phyloP scores from a whole-genome alignment of 176 grass and related monocot genomes.

The Puya raimondii region DNA sequence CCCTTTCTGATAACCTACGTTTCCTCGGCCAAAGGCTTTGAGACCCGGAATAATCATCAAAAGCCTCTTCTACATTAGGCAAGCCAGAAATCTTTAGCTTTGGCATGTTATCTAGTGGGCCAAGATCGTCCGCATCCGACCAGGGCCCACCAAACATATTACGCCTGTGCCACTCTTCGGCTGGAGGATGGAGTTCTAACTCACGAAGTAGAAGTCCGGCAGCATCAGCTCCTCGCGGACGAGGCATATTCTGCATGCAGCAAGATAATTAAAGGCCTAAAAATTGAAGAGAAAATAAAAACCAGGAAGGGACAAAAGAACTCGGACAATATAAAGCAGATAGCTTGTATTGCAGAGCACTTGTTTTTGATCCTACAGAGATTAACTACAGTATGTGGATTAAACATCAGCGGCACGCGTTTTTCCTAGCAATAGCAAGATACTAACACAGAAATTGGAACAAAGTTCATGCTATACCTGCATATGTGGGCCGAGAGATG shows the following conservation, averaged over 20 bases:
- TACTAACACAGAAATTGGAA: too few relatives aligned
- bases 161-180: constrained; percentile 96
- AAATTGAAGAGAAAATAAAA: not conserved
- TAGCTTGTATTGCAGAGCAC: not conserved
- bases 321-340: not conserved
- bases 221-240: constrained; percentile 93
- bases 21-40: constrained; percentile 93
- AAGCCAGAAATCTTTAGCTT: constrained; percentile 54
- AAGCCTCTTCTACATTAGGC: constrained; percentile 47
- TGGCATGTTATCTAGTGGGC: constrained; percentile 65
- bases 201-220: constrained; percentile 95
- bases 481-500: constrained; percentile 93
- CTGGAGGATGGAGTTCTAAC: constrained; percentile 88
- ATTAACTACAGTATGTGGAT: not conserved
- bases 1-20: constrained; percentile 83
- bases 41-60: constrained; percentile 31
- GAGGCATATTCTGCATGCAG: constrained; percentile 80
- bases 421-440: too few relatives aligned
- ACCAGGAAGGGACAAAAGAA: not conserved
- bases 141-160: constrained; percentile 99
- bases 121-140: constrained; percentile 88
- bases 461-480: constrained; percentile 45
- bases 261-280: not conserved
- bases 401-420: not conserved
- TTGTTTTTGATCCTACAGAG: not conserved